phyloP scores from a whole-genome alignment of 306 rosid genomes.

The Pyrus pyrifolia region DNA sequence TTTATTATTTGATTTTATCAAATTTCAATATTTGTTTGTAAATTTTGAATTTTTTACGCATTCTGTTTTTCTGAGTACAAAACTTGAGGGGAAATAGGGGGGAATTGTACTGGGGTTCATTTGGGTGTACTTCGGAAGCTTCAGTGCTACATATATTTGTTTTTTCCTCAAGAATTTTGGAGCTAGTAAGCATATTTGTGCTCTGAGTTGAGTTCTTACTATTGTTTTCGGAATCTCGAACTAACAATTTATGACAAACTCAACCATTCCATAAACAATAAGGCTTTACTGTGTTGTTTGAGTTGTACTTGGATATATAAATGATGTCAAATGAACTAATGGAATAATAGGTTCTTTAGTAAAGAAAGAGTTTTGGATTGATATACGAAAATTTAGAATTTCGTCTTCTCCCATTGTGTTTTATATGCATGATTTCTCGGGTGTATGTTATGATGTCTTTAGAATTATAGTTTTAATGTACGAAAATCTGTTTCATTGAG shows the following conservation, averaged over 20 bases:
- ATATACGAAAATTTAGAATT: constrained; percentile 68
- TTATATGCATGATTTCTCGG: neutral
- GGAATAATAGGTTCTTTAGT: neutral
- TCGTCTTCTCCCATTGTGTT: neutral
- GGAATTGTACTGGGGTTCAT: neutral
- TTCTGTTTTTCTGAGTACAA: neutral
- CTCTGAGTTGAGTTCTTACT: neutral
- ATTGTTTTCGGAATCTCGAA: neutral
- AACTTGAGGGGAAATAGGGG: neutral
- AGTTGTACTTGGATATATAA: neutral
- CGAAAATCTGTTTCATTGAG: neutral
- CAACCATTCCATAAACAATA: neutral
- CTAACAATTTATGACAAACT: neutral
- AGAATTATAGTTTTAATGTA: neutral
- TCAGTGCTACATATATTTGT: neutral
- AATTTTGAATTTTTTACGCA: neutral
- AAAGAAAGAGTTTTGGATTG: constrained; percentile 28
- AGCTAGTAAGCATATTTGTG: neutral
- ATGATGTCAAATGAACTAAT: neutral
- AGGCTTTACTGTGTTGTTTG: neutral
- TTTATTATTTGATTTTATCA: neutral
- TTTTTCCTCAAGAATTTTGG: neutral
- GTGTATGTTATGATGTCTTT: neutral
- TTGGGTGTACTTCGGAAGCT: neutral
- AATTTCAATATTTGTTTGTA: neutral